Evolutionary conservation across 116 monocot species (phyloP), one percentile per base, ranked within the genome.

Genomic region (Phalaenopsis hybrid): DNA sequence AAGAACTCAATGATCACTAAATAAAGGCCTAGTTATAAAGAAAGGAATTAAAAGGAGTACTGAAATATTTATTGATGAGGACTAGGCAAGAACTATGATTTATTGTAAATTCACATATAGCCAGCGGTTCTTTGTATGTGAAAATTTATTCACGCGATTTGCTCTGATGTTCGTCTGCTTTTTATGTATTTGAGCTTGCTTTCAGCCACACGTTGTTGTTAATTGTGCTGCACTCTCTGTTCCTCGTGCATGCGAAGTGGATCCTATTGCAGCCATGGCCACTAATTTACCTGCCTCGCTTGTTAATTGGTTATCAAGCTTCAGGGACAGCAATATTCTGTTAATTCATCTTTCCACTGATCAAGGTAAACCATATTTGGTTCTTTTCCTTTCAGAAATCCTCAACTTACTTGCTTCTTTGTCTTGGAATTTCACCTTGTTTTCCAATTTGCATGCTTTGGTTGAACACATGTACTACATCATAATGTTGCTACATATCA

Each of bases 311-410:
- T 73, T 96, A 25, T 83, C 79, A 9, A 88, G 85, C 49, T 97
- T 93, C 81, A 34, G 81, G 3, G 58, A 81, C 59, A 48, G 28
- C 69, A 73, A 51, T 50, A 75, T 81, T 79, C 86, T 97, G 63
- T 78, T 97, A 48, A 83, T 97, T 85, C 94, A 97, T 90, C 85
- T 97, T 28, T 97, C 97, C 13, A 97, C 97, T 21, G 94, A 97
- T 85, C 97, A 97, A 92, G 97, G 97, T 90, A 76, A 79, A 20
- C n/a, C 21, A 21, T 46, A n/a, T 75, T 8, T n/a, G 4, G 8
- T n/a, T 8, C 4, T 46, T 46, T 46, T 45, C 18, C 5, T 13
- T 72, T 72, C 2, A 4, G 5, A 15, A 72, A 12, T 72, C 37
- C 41, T 5, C 37, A 72, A 72, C 37, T 37, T 11, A 37, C 13